Evolutionary conservation across 2,329 filamentous ascomycete genomes (phyloP).

Genomic region (Monosporascus cannonballus): DNA sequence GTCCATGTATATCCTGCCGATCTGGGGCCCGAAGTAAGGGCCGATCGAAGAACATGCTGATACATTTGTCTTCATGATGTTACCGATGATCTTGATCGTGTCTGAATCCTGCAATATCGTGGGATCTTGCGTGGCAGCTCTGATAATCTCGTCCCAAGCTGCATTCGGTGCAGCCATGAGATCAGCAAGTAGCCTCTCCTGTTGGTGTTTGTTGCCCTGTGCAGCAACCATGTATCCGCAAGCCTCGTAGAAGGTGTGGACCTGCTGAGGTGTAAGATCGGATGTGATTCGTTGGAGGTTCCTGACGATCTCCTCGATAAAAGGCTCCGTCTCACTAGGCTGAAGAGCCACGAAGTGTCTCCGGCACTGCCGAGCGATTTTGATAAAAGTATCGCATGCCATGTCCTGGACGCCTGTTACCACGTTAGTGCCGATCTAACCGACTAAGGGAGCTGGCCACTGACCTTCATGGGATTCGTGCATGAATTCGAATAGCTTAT

Average conservation of each 20-base stretch:
- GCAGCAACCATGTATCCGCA: constrained; percentile 99
- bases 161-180: constrained; percentile 90
- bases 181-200: constrained; percentile 85
- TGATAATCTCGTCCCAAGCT: constrained; percentile 94
- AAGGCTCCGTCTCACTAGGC: constrained; percentile 88
- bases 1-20: constrained; percentile 94
- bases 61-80: constrained; percentile 99
- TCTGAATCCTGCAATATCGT: constrained; percentile 84
- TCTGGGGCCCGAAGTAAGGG: constrained; percentile 95
- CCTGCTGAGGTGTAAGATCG: constrained; percentile 91
- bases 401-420: constrained; percentile 86
- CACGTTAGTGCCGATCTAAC: constrained; percentile 18
- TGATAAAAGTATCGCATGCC: constrained; percentile 99
- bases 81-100: constrained; percentile 97
- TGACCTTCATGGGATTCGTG: constrained; percentile 95
- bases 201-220: constrained; percentile 89
- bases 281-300: constrained; percentile 94
- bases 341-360: constrained; percentile 96
- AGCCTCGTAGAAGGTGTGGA: constrained; percentile 98
- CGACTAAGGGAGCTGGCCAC: constrained; percentile 16
- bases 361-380: constrained; percentile 97
- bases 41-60: constrained; percentile 97
- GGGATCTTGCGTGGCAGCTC: constrained; percentile 77
- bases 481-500: constrained; percentile 99
- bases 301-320: constrained; percentile 97